Evolutionary conservation across 805 yeast species (phyloP), one percentile per base, ranked within the genome.

Genomic region (Ogataea salicorniae): DNA sequence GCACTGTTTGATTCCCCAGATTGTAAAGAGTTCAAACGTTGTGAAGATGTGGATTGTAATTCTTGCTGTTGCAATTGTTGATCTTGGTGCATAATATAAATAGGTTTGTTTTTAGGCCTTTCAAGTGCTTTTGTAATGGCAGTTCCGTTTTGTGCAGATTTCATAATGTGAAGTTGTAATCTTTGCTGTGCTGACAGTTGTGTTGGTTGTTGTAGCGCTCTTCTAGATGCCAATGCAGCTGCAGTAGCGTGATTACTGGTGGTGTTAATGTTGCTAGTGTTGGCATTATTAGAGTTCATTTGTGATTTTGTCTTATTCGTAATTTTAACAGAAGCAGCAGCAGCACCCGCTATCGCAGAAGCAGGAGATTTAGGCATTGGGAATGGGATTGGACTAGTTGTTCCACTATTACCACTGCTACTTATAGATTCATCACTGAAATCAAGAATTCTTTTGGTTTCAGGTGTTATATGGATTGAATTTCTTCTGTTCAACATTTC

Each of bases 181-280:
- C 72, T 55, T 45, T 67, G 70, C 37, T 65, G 66, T 0, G 72
- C 72, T 8, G 66, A 58, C 14, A 62, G 35, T 2, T 60, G 59
- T 29, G 47, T 55, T 9, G 46, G 48, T 1, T 47, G 55, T 8
- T 48, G 48, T 1, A 48, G 39, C 5, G 45, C 26, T 26, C 52
- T 55, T 37, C 46, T 59, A 4, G 56, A 49, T 5, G 57, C 58
- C 20, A 53, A 41, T 5, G 65, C 61, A 15, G 57, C 53, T 9
- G 62, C 53, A 15, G 59, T 60, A 7, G 54, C 59, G 31, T 59
- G 61, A 34, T 37, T 46, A n/a, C n/a, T n/a, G n/a, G n/a, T n/a
- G n/a, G n/a, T n/a, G n/a, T n/a, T n/a, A n/a, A n/a, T n/a, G 3
- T 46, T 49, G 55, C 33, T n/a, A 42, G 29, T 23, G 42, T 26